These are phyloP conservation scores for Helianthus tuberosus DNA, from an alignment of 129 eudicot species.

Conservation along the genomic window DNA sequence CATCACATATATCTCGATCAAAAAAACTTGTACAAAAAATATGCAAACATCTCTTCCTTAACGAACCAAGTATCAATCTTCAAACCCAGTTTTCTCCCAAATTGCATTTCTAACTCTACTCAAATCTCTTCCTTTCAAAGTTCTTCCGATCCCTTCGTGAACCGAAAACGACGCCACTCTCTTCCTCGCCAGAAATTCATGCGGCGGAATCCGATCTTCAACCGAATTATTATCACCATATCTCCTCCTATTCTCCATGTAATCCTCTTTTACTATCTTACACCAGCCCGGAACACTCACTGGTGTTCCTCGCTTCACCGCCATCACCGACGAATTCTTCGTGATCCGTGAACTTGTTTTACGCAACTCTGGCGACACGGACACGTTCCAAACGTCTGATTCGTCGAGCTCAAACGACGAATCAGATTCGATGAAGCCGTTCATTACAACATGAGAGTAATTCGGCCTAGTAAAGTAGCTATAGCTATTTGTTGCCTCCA, in stretches of 20 bases:
- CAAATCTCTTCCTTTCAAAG: constrained; percentile 79
- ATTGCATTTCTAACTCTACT: constrained; percentile 74
- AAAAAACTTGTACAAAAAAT: too few relatives aligned
- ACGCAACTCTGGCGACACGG: constrained; percentile 56
- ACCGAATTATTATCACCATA: constrained; percentile 38
- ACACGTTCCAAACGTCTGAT: constrained; percentile 63
- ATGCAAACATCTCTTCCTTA: too few relatives aligned
- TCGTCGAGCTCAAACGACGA: constrained; percentile 65
- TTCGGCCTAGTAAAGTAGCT: constrained; percentile 53
- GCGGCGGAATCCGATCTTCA: constrained; percentile 76
- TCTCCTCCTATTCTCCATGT: constrained; percentile 44
- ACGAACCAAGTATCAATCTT: constrained; percentile 39
- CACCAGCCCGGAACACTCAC: constrained; percentile 76
- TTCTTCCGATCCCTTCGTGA: constrained; percentile 87
- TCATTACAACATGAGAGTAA: constrained; percentile 35
- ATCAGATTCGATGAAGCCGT: constrained; percentile 24
- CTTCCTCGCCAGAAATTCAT: constrained; percentile 77
- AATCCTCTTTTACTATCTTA: constrained; percentile 60
- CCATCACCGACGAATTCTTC: constrained; percentile 2
- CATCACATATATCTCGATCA: too few relatives aligned
- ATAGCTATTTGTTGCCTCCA: constrained; percentile 74
- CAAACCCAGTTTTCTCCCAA: constrained; percentile 74
- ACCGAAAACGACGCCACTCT: constrained; percentile 70
- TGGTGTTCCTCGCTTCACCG: constrained; percentile 17
- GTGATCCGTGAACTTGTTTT: constrained; percentile 43